Evolutionary conservation across 2,329 filamentous ascomycete species (phyloP), one percentile per base, ranked within the genome.

Genomic region (Beauveria sp.): DNA sequence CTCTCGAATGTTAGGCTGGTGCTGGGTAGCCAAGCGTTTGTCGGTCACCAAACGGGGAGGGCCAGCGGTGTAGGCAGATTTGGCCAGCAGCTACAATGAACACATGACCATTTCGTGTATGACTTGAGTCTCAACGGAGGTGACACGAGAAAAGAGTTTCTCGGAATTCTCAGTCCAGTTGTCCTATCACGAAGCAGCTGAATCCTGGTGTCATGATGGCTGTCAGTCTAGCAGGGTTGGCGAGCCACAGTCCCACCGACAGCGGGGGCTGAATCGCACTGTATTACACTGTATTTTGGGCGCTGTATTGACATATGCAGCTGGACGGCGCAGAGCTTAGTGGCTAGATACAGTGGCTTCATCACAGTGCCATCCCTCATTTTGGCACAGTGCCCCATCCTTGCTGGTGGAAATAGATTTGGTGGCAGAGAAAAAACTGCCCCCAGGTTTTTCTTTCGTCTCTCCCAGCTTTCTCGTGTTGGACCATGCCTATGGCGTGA

Each of bases 401-500:
- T 3, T n/a, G 41, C 50, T 41, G 28, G 40, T 44, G 50, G 44
- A 43, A 54, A 54, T 48, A 44, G 46, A n/a, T 43, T 52, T 47
- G 6, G 26, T 34, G 56, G 50, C 48, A 30, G 46, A 34, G 37
- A 55, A 59, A 63, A 60, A 63, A 59, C 16, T 14, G 12, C 37
- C 40, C 24, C 44, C 61, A 12, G 34, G 9, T 16, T 50, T 34
- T 59, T 52, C 61, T 47, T 61, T 66, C 69, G 69, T 66, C 66
- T 70, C 59, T 59, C 61, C 59, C 63, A 53, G 59, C 66, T 66
- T 66, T 67, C 63, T 50, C 16, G 37, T 59, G 57, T 67, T 64
- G 65, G 62, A 60, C 52, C 53, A 30, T 44, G 44, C 61, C 61
- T 53, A 62, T 55, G 63, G 69, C 68, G 68, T 67, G 65, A 69